Evolutionary conservation across 345 rosid genomes (phyloP), one percentile per base, ranked within the genome.

Genomic region (Camelina neglecta): DNA sequence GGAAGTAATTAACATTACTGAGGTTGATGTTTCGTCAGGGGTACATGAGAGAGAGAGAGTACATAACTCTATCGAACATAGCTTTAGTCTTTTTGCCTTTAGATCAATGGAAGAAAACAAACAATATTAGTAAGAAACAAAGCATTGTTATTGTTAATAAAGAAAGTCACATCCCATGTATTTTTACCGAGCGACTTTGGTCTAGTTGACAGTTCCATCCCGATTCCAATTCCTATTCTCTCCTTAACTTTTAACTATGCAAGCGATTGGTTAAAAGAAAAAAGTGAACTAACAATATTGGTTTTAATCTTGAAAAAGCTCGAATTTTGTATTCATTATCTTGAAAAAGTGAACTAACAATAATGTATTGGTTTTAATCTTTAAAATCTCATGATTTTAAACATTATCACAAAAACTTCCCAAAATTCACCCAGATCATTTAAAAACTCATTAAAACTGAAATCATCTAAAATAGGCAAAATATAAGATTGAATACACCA

Each of bases 1-100:
- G 73, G 49, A 86, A 50, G 51, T 16, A 50, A 85, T 74, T 84
- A 83, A 69, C 72, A 65, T n/a, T 44, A 24, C 58, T 5, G 36
- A 42, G 63, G 45, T 64, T 7, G 11, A 71, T 71, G 65, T 18
- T 29, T 53, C 39, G 38, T 38, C 24, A 9, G 61, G 61, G 50
- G 50, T 68, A 57, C 55, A 16, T 56, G 56, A 57, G 41, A 58
- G 38, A 35, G 31, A 58, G 38, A 35, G 41, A 45, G 44, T 11
- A 53, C 69, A 62, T 72, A 56, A 58, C 47, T 45, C 56, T 48
- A 16, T 18, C 15, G 1, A 60, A 60, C 64, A 18, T 62, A 23
- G 24, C 24, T 49, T 18, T 49, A 7, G 20, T 62, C 21, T 23
- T 62, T 61, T 61, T 61, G 33, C 18, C 67, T 42, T 42, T 42